Evolutionary conservation across 2,329 filamentous ascomycete species (phyloP).

Genomic region (Epichloe bromicola): DNA sequence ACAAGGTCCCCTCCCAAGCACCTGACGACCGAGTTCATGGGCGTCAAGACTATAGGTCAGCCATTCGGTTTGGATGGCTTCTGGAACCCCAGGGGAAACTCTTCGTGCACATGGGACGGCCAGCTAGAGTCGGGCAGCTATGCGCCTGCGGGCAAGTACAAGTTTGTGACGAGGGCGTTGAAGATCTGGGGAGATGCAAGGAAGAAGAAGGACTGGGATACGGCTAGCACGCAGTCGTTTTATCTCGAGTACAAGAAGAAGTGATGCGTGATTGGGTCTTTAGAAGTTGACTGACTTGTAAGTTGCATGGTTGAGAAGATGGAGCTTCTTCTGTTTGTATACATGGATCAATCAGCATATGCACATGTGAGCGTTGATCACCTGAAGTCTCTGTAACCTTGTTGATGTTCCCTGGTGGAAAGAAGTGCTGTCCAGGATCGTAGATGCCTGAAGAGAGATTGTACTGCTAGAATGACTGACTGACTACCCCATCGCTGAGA

Average conservation of each 20-base stretch:
- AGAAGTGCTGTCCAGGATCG: too few species aligned
- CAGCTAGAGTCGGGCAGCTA: conserved; percentile 29
- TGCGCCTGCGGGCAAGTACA: conserved; percentile 34
- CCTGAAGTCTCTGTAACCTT: too few species aligned
- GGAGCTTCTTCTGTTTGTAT: too few species aligned
- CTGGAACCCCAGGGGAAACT: conserved; percentile 13
- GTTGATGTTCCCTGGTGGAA: too few species aligned
- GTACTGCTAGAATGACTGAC: too few species aligned
- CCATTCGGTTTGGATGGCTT: conserved; percentile 26
- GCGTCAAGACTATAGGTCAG: conserved; percentile 26
- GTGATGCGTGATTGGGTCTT: not conserved
- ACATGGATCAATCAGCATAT: too few species aligned
- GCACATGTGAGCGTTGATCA: too few species aligned
- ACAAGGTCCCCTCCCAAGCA: conserved; percentile 13
- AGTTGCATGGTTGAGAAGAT: not conserved
- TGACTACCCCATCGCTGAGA: too few species aligned
- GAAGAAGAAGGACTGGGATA: conserved; percentile 31
- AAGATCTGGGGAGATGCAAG: conserved; percentile 34
- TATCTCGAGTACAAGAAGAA: conserved; percentile 24
- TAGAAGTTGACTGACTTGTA: too few species aligned
- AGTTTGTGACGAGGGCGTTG: conserved; percentile 31
- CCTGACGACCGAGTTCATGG: conserved; percentile 17
- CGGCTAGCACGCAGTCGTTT: conserved; percentile 27
- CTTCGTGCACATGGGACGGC: conserved; percentile 28
- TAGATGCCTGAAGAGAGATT: too few species aligned